Evolutionary conservation across 164 flowering plant species (phyloP).

Genomic region (Tetracentron sinense): DNA sequence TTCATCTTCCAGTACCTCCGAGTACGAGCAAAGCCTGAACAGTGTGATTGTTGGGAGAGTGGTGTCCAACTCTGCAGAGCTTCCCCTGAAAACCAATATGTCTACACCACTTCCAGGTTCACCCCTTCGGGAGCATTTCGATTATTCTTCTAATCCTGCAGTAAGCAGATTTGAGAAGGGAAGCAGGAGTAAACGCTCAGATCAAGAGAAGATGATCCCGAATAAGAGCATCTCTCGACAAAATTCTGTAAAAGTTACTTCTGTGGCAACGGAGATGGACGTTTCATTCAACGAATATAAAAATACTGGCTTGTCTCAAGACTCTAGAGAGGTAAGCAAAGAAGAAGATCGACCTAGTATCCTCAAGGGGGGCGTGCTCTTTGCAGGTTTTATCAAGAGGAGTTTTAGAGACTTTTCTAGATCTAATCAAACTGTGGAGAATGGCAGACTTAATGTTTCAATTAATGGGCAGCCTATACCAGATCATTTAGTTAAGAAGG

Average conservation of each 20-base stretch:
- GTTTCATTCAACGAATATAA: constrained; percentile 34
- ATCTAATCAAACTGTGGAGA: constrained; percentile 29
- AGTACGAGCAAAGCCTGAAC: constrained; percentile 33
- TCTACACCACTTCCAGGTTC: constrained; percentile 33
- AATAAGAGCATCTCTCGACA: constrained; percentile 27
- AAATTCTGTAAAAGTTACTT: constrained; percentile 32
- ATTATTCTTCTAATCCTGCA: constrained; percentile 24
- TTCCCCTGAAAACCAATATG: constrained; percentile 10
- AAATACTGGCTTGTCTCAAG: constrained; percentile 33
- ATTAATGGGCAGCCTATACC: constrained; percentile 71
- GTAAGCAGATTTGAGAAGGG: constrained; percentile 24
- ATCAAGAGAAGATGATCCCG: constrained; percentile 28
- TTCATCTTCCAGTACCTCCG: constrained; percentile 30
- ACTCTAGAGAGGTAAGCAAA: constrained; percentile 30
- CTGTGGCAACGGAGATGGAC: constrained; percentile 44
- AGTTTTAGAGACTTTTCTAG: constrained; percentile 39
- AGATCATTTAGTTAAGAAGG: constrained; percentile 70
- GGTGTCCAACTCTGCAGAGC: constrained; percentile 16
- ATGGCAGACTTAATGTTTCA: constrained; percentile 36
- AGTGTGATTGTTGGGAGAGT: constrained; percentile 19
- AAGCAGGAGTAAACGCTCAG: constrained; percentile 28
- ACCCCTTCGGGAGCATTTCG: constrained; percentile 32
- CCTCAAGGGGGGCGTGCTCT: constrained; percentile 33
- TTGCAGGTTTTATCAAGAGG: constrained; percentile 38
- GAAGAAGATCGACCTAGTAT: constrained; percentile 28